These are phyloP conservation scores for Thermothielavioides terrestris DNA, from an alignment of 495 filamentous ascomycete genomes.

Conservation along the genomic window DNA sequence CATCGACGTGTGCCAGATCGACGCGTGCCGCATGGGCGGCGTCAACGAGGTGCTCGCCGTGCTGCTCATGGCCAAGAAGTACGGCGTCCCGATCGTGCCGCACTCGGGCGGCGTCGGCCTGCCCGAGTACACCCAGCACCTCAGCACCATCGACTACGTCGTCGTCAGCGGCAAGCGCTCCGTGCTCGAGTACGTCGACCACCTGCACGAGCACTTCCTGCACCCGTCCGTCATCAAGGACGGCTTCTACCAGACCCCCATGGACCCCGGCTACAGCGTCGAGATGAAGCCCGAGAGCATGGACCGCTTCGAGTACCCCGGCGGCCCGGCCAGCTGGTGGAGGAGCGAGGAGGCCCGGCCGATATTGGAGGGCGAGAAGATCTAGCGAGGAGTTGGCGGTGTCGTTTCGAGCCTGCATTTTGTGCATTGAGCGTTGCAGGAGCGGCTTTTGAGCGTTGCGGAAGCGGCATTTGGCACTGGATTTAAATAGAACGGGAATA, in stretches of 20 bases:
- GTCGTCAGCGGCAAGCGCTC: slow-evolving; percentile 73
- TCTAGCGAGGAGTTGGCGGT: slow-evolving; percentile 19
- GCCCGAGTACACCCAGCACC: slow-evolving; percentile 89
- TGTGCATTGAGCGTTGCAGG: not conserved
- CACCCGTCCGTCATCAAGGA: slow-evolving; percentile 71
- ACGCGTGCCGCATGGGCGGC: slow-evolving; percentile 85
- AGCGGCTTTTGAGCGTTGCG: too few relatives aligned
- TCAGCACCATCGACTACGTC: slow-evolving; percentile 92
- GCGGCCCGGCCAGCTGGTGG: slow-evolving; percentile 79
- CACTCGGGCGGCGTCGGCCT: slow-evolving; percentile 85
- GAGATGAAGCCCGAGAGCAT: slow-evolving; percentile 90
- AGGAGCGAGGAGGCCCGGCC: slow-evolving; percentile 56
- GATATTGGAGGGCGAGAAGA: slow-evolving; percentile 53
- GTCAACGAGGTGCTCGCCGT: slow-evolving; percentile 91
- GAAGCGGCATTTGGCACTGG: too few relatives aligned
- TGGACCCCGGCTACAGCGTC: slow-evolving; percentile 74
- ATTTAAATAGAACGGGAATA: too few relatives aligned
- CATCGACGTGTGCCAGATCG: slow-evolving; percentile 83
- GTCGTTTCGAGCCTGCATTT: not conserved
- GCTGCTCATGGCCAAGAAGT: slow-evolving; percentile 84
- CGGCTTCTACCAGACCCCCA: slow-evolving; percentile 82
- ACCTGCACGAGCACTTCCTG: slow-evolving; percentile 88
- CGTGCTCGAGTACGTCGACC: slow-evolving; percentile 85
- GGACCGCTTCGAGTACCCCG: slow-evolving; percentile 67
- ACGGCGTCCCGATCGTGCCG: slow-evolving; percentile 73